Evolutionary conservation across 2,329 filamentous ascomycete species (phyloP).

Genomic region (Westerdykella ornata): DNA sequence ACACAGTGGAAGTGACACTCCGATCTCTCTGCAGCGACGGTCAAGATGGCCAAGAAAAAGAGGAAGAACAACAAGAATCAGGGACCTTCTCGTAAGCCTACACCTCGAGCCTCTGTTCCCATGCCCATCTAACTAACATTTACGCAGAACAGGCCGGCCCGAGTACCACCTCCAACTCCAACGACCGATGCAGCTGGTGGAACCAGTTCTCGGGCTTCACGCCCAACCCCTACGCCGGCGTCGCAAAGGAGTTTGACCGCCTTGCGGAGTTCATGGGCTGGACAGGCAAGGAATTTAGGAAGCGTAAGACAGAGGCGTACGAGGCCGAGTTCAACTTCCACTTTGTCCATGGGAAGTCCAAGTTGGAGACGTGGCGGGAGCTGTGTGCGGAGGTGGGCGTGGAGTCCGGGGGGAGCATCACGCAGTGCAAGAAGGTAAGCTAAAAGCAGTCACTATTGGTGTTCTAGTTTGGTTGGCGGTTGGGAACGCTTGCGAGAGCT

Average conservation of each 20-base stretch:
- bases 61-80: too few species aligned
- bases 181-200: conserved; percentile 12
- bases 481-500: too few species aligned
- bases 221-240: conserved; percentile 10
- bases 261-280: conserved; percentile 16
- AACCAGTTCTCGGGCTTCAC: conserved; percentile 12
- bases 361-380: conserved; percentile 19
- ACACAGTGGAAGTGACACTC: too few species aligned
- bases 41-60: too few species aligned
- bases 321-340: conserved; percentile 12
- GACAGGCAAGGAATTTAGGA: conserved; percentile 1
- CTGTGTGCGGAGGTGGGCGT: conserved; percentile 22
- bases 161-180: too few species aligned
- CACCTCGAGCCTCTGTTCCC: too few species aligned
- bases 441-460: too few species aligned
- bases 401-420: conserved; percentile 12
- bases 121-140: too few species aligned
- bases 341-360: conserved; percentile 12
- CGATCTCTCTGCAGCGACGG: too few species aligned
- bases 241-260: conserved; percentile 16
- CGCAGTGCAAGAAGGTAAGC: conserved; percentile 22
- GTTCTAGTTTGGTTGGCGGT: not conserved
- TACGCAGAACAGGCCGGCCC: too few species aligned
- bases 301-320: conserved; percentile 10
- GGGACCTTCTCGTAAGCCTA: too few species aligned